Conservation (phyloP, 2,329 filamentous ascomycete species). For the Aspergillus tamarii region DNA sequence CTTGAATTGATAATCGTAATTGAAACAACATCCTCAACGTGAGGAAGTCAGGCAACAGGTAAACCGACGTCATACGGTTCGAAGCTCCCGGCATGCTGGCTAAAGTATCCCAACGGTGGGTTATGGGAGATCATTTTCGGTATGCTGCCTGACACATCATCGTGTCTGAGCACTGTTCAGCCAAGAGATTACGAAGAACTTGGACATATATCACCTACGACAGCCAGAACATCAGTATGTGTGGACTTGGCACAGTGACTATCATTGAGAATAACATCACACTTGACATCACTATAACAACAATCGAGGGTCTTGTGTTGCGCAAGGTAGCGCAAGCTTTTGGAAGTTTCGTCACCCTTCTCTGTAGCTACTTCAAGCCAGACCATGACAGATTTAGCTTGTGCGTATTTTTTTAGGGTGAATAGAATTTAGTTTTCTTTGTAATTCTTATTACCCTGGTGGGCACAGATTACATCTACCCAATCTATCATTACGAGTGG, state of each 20-base stretch:
- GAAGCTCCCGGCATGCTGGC: neutral
- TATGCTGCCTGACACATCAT: neutral
- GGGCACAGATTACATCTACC: too few relatives aligned
- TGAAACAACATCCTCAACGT: neutral
- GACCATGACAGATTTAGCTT: neutral
- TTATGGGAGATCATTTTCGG: neutral
- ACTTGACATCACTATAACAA: neutral
- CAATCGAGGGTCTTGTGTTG: too few relatives aligned
- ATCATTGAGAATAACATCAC: neutral
- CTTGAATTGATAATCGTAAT: neutral
- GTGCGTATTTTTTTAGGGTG: too few relatives aligned
- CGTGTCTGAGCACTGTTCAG: neutral
- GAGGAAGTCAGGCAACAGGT: neutral
- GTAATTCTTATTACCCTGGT: too few relatives aligned
- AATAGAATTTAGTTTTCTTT: too few relatives aligned
- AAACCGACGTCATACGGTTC: neutral
- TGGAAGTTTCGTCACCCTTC: neutral
- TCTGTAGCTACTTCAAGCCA: neutral
- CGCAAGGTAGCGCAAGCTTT: too few relatives aligned
- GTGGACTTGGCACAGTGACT: constrained; percentile 15
- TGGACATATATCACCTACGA: neutral
- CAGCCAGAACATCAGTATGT: constrained; percentile 10
- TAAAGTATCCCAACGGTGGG: neutral
- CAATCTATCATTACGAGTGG: too few relatives aligned
- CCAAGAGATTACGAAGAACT: neutral